Evolutionary conservation across 805 yeast species (phyloP).

Genomic region (Saccharomycopsis javanensis): DNA sequence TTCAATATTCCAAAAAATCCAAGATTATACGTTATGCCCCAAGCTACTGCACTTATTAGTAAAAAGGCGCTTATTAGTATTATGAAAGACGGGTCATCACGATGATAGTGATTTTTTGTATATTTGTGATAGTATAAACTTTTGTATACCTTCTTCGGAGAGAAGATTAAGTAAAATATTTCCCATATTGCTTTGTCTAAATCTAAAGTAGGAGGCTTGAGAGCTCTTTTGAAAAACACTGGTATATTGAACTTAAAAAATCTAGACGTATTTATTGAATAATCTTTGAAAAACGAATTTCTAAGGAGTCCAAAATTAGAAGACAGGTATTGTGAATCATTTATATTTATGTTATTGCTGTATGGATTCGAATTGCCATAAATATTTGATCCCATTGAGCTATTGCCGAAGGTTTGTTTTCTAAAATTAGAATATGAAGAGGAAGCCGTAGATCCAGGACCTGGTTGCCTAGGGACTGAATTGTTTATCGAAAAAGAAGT

Average conservation of each 20-base stretch:
- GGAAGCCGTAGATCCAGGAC: slow-evolving; percentile 16
- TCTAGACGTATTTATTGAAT: slow-evolving; percentile 11
- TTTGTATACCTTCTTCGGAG: slow-evolving; percentile 76
- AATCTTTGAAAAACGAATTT: slow-evolving; percentile 1
- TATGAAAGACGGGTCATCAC: slow-evolving; percentile 89
- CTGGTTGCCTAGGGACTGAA: slow-evolving; percentile 7
- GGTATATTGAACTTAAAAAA: slow-evolving; percentile 25
- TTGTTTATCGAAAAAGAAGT: slow-evolving; percentile 5
- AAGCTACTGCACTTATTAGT: slow-evolving; percentile 67
- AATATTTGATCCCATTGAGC: not conserved
- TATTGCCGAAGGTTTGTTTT: slow-evolving; percentile 11
- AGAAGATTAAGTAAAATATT: slow-evolving; percentile 57
- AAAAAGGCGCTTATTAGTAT: slow-evolving; percentile 60
- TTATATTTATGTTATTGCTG: not conserved
- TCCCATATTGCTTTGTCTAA: slow-evolving; percentile 94
- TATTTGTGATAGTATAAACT: slow-evolving; percentile 76
- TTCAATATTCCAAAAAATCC: slow-evolving; percentile 49
- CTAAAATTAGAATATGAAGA: slow-evolving; percentile 18
- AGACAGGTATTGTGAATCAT: not conserved
- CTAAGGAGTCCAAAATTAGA: not conserved
- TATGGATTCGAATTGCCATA: not conserved
- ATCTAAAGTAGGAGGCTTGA: slow-evolving; percentile 74
- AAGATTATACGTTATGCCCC: slow-evolving; percentile 81
- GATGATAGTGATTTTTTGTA: slow-evolving; percentile 68
- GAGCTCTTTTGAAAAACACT: slow-evolving; percentile 34